These are phyloP conservation scores for Aspergillus avenaceus DNA, from an alignment of 495 filamentous ascomycete genomes.

Conservation along the genomic window DNA sequence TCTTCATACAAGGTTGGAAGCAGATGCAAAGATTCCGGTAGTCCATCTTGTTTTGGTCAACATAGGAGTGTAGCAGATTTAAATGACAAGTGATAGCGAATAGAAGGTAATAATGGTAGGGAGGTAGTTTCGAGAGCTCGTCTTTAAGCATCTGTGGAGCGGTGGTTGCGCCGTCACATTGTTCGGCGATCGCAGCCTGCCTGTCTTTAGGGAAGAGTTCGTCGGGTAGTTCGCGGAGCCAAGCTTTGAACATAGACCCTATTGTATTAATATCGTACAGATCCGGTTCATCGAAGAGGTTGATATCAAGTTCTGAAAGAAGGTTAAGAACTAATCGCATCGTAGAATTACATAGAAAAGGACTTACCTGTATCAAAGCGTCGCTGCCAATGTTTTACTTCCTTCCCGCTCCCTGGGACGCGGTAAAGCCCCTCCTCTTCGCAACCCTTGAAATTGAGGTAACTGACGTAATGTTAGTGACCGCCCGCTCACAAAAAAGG, in stretches of 20 bases:
- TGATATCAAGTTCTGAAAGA: constrained; percentile 67
- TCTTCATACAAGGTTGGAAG: constrained; percentile 91
- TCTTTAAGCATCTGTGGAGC: constrained; percentile 81
- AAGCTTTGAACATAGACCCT: constrained; percentile 86
- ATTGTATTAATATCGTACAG: constrained; percentile 93
- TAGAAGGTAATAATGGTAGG: constrained; percentile 92
- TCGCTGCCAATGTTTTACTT: constrained; percentile 83
- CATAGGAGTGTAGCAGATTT: constrained; percentile 77
- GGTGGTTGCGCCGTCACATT: constrained; percentile 68
- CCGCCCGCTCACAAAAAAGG: not conserved
- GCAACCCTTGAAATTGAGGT: constrained; percentile 84
- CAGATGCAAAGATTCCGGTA: constrained; percentile 89
- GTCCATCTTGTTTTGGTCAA: constrained; percentile 91
- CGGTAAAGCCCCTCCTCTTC: constrained; percentile 89
- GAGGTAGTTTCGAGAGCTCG: constrained; percentile 83
- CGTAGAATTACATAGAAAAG: not conserved
- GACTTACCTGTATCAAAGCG: constrained; percentile 72
- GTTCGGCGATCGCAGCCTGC: constrained; percentile 68
- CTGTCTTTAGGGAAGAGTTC: constrained; percentile 79
- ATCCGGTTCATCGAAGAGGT: constrained; percentile 76
- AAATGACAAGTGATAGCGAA: constrained; percentile 94
- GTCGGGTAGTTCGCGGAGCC: constrained; percentile 89
- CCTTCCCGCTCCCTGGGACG: constrained; percentile 75
- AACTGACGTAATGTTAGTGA: constrained; percentile 40
- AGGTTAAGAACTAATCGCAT: not conserved